These are phyloP conservation scores for Saccharomycopsis sp. DNA, from an alignment of 805 yeast genomes.

Conservation along the genomic window DNA sequence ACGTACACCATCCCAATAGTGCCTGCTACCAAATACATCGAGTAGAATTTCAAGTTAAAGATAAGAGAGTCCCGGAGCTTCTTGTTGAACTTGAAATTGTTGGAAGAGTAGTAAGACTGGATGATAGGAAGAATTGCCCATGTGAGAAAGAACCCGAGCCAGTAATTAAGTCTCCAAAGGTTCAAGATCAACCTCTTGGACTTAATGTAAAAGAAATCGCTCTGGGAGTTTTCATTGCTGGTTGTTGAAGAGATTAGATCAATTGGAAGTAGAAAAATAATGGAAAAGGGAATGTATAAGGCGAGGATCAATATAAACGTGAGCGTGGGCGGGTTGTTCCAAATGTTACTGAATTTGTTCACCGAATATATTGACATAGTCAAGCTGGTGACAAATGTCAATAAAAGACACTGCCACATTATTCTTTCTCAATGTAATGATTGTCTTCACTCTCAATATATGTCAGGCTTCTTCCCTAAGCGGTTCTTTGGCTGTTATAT, in stretches of 20 bases:
- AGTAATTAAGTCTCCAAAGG: conserved; percentile 70
- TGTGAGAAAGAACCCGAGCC: conserved; percentile 74
- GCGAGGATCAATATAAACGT: conserved; percentile 47
- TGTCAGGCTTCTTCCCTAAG: no score
- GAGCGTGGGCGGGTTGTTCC: conserved; percentile 36
- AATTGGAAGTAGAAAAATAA: conserved; percentile 64
- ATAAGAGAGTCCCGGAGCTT: conserved; percentile 51
- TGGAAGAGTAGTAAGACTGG: conserved; percentile 68
- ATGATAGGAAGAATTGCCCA: conserved; percentile 70
- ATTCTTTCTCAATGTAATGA: no score
- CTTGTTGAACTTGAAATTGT: conserved; percentile 44
- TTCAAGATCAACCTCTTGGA: conserved; percentile 42
- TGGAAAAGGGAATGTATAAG: conserved; percentile 68
- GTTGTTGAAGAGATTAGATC: conserved; percentile 57
- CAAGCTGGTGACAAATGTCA: conserved; percentile 9
- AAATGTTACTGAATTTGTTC: conserved; percentile 31
- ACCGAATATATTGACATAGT: conserved; percentile 26
- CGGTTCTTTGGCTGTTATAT: no score
- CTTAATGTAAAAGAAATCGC: conserved; percentile 37
- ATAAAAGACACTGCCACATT: conserved; percentile 13
- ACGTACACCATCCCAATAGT: conserved; percentile 53
- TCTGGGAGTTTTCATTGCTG: conserved; percentile 29
- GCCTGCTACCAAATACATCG: conserved; percentile 47
- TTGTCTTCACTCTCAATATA: no score
- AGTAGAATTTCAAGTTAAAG: conserved; percentile 53